Conservation (phyloP, 257 asterid species). For the Perilla frutescens region DNA sequence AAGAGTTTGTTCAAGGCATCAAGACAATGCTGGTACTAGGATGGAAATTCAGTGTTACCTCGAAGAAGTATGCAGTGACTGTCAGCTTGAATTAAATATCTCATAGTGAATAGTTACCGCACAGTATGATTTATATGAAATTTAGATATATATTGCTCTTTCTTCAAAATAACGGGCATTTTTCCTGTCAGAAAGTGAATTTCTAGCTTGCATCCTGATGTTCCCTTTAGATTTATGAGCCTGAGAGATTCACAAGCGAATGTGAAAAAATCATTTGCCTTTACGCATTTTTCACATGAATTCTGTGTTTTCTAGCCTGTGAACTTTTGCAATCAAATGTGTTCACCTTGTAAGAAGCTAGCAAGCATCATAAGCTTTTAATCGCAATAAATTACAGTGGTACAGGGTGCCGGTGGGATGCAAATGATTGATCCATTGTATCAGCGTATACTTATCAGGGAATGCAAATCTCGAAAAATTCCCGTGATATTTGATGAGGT, state of each 20-base stretch:
- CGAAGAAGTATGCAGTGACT: constrained; percentile 2
- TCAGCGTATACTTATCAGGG: constrained; percentile 85
- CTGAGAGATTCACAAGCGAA: constrained; percentile 8
- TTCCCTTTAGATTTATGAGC: constrained; percentile 12
- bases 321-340: constrained; percentile 15
- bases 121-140: background rate
- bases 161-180: background rate
- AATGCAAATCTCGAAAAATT: constrained; percentile 72
- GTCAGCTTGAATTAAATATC: constrained; percentile 3
- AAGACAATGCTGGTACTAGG: constrained; percentile 5
- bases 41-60: background rate
- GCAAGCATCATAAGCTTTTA: constrained; percentile 22
- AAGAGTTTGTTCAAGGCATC: constrained; percentile 18
- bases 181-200: constrained; percentile 17
- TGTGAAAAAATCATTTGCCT: constrained; percentile 2
- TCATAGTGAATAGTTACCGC: background rate
- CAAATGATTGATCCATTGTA: constrained; percentile 93
- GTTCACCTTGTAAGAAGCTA: constrained; percentile 15
- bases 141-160: constrained; percentile 16
- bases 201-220: constrained; percentile 14
- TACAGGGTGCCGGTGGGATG: constrained; percentile 98
- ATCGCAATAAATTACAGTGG: constrained; percentile 57
- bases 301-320: constrained; percentile 28
- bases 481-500: constrained; percentile 97
- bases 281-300: constrained; percentile 17